A percentile compares a stretch with the other conserved stretches of the same genome.
These are phyloP conservation scores for Podospora appendiculata DNA, from an alignment of 495 filamentous ascomycete species.

Conservation along the genomic window DNA sequence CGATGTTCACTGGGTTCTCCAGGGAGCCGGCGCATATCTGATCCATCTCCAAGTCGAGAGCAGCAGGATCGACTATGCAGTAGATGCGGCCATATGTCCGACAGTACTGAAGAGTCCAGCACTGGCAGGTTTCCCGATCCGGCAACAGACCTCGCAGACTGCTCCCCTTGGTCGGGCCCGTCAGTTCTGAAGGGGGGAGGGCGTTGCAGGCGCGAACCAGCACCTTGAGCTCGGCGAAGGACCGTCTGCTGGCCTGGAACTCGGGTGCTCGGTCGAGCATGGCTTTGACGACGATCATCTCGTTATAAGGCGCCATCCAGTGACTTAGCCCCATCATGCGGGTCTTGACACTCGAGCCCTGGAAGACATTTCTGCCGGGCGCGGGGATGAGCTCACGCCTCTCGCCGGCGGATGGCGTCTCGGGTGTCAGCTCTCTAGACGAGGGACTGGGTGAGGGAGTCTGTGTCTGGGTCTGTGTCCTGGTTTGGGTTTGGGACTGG, in stretches of 20 bases:
- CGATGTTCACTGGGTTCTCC: conserved; percentile 6
- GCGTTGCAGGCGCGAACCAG: conserved; percentile 3
- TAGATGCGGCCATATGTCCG: conserved; percentile 12
- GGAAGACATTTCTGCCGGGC: background rate
- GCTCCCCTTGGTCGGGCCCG: background rate
- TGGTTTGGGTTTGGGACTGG: too few relatives aligned
- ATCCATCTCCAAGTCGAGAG: conserved; percentile 4
- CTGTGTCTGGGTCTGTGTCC: too few relatives aligned
- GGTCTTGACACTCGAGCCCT: conserved; percentile 4
- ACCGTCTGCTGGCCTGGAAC: conserved; percentile 5
- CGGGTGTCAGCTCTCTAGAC: too few relatives aligned
- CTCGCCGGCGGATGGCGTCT: too few relatives aligned
- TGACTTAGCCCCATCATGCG: conserved; percentile 15
- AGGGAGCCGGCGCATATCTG: conserved; percentile 5
- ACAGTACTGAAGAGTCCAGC: conserved; percentile 7
- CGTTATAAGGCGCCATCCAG: conserved; percentile 16
- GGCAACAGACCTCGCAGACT: conserved; percentile 8
- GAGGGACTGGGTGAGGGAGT: too few relatives aligned
- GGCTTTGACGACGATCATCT: conserved; percentile 13
- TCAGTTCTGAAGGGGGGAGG: background rate
- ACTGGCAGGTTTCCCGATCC: conserved; percentile 6
- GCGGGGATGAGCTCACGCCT: background rate
- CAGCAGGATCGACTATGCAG: conserved; percentile 9
- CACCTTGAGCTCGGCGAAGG: conserved; percentile 12
- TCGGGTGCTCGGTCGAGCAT: conserved; percentile 12